phyloP scores from a whole-genome alignment of 192 early-diverging fungal genomes.

The Spizellomyces sp. region DNA sequence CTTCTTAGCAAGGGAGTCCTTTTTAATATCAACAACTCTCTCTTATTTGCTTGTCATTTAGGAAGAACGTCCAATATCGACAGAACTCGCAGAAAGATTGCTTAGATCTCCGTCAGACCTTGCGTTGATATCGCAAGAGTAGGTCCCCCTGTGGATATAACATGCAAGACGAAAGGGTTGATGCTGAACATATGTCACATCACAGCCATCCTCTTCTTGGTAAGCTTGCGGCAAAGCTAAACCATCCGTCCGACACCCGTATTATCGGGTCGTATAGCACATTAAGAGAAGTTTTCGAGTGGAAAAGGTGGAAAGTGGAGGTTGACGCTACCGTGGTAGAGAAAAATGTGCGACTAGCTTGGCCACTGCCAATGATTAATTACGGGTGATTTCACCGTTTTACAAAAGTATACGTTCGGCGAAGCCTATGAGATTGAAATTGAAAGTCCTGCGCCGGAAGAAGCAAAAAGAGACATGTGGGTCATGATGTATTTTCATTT shows the following conservation, averaged over 20 bases:
- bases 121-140: too few species aligned
- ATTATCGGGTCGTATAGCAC: background rate
- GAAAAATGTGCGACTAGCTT: background rate
- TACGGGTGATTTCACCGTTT: background rate
- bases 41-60: too few species aligned
- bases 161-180: too few species aligned
- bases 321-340: background rate
- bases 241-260: background rate
- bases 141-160: too few species aligned
- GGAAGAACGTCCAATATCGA: too few species aligned
- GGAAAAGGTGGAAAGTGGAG: background rate
- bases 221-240: background rate
- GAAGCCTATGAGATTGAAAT: constrained; percentile 3
- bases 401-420: constrained; percentile 4
- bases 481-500: background rate
- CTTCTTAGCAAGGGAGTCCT: background rate
- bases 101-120: too few species aligned
- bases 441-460: background rate
- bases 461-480: background rate
- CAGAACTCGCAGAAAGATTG: too few species aligned
- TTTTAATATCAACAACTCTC: background rate
- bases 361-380: background rate
- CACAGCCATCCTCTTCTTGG: background rate
- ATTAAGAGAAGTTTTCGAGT: background rate
- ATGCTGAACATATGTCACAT: too few species aligned